Evolutionary conservation across 768 basidiomycete genomes (phyloP), one percentile per base, ranked within the genome.

Genomic region (Pisolithus marmoratus): DNA sequence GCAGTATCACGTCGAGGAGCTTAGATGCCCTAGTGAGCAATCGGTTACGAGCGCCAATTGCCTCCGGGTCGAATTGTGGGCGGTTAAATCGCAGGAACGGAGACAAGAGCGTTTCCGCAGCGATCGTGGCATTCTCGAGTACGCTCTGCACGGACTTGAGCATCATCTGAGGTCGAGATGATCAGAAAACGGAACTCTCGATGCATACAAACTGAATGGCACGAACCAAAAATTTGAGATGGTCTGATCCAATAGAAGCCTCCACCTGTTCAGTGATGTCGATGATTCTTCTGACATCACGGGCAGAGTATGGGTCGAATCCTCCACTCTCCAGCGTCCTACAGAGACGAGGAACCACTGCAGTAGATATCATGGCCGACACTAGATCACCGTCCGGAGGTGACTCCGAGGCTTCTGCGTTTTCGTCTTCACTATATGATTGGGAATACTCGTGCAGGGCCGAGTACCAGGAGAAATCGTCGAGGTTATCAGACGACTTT

Each of bases 301-400:
- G 69, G 29, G 74, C 72, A 2, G 92, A 94, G 66, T 90, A 93
- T 1, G 87, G 83, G 64, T 96, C 87, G 49, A 94, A 72, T 5
- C 79, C 87, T 23, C 94, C 93, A n/a, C 76, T 76, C 51, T 85
- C 82, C n/a, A 96, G 63, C 22, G 89, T 62, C 58, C 82, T 87
- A 62, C 78, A 80, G 8, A 96, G 61, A 45, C 84, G 74, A 8
- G 94, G 91, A 36, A 87, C 81, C 40, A 94, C 73, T 0, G 84
- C 83, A 1, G 88, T 89, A n/a, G 87, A 83, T 17, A 94, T 78
- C 84, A 94, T 92, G 0, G 87, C 83, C 12, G 89, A 82, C 31
- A 93, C 87, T 22, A 96, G 73, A 61, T 96, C 93, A 8, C 89
- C 92, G 54, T 93, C 91, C 0, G 88, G 82, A 2, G 90, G 87